Evolutionary conservation across 441 rosid genomes (phyloP), one percentile per base, ranked within the genome.

Genomic region (Populus hybrid): DNA sequence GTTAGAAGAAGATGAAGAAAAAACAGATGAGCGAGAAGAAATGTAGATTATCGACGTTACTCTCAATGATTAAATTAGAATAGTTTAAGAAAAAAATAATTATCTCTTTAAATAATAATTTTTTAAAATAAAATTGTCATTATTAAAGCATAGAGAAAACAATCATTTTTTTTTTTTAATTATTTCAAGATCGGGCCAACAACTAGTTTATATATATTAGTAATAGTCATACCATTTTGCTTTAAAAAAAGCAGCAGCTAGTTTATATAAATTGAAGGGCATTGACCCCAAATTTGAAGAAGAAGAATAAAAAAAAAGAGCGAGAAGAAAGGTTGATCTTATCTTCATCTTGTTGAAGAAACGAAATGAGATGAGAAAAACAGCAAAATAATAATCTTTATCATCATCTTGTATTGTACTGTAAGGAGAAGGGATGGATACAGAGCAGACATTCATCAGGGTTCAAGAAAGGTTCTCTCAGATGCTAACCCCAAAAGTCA

Each of bases 391-490:
- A 50, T 50, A 46, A 46, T 46, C 57, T 28, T 4, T 12, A 46
- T 46, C 57, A 46, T 14, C 18, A 46, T 46, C 53, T 46, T 46
- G 53, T 46, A 46, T 12, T 46, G 53, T 46, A 46, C 16, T 46
- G 42, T 26, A 9, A 38, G 30, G 6, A 69, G 61, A 20, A 68
- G 78, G 59, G 35, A 93, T 94, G 99, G 99, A 96, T 94, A 93
- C 97, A 61, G 99, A 91, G 89, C 98, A 96, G 81, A 94, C 97
- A 26, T 96, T 94, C 79, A 92, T 93, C 73, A 84, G 98, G 86
- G 97, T 96, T 36, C 98, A 94, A 83, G 99, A 92, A 88, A 86
- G 99, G 83, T 89, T 96, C 77, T 93, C 97, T 32, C 96, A 91
- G 92, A 88, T 94, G 83, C 82, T 96, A 85, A 89, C 92, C 18